Percentiles rank a stretch among this genome's conserved stretches.
Conservation (phyloP, 495 filamentous ascomycete genomes). For the Aspergillus nanangensis region DNA sequence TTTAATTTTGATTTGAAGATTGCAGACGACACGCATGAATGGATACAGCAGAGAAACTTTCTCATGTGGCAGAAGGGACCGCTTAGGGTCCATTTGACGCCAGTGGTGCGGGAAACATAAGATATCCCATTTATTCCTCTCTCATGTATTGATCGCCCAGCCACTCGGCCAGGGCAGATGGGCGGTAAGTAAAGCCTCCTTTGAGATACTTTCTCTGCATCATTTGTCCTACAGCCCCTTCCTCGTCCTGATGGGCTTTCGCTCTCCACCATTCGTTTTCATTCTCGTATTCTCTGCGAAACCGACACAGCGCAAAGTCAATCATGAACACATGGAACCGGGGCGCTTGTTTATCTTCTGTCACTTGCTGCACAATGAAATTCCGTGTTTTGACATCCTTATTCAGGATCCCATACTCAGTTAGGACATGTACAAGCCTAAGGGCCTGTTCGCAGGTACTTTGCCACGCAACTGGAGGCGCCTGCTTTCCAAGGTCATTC, state of each 20-base stretch:
- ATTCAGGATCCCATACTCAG: constrained; percentile 23
- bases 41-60: constrained; percentile 28
- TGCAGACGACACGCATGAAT: constrained; percentile 26
- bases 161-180: too few species aligned
- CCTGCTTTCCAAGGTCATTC: constrained; percentile 12
- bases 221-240: constrained; percentile 21
- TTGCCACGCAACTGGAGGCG: constrained; percentile 18
- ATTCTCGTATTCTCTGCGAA: constrained; percentile 17
- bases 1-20: constrained; percentile 37
- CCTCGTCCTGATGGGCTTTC: constrained; percentile 21
- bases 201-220: constrained; percentile 17
- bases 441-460: constrained; percentile 23
- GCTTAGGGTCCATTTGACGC: constrained; percentile 23
- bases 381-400: constrained; percentile 21
- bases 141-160: too few species aligned
- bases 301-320: constrained; percentile 24
- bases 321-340: constrained; percentile 26
- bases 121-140: too few species aligned
- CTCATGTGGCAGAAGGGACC: constrained; percentile 29
- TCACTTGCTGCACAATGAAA: constrained; percentile 23
- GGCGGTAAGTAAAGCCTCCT: constrained; percentile 16
- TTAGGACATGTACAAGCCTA: constrained; percentile 12
- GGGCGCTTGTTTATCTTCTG: too few species aligned
- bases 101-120: too few species aligned
- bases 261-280: constrained; percentile 16